Evolutionary conservation across 1,139 yeast genomes (phyloP), one percentile per base, ranked within the genome.

Genomic region (Geotrichum histeridarum): DNA sequence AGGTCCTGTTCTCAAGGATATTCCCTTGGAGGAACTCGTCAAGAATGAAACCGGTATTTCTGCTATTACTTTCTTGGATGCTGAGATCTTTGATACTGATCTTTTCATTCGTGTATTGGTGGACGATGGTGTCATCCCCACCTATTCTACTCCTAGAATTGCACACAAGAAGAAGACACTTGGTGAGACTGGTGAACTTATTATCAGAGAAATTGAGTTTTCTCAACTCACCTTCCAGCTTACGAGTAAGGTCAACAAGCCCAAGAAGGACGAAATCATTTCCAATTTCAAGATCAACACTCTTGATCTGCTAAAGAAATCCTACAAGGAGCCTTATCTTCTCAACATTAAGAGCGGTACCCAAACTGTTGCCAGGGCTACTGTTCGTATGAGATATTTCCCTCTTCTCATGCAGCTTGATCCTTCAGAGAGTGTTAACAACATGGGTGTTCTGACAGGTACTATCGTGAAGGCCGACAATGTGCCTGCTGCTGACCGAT

Each of bases 401-500:
- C 99, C 99, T 43, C 75, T 89, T 32, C 63, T 63, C 27, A 68
- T 79, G 48, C 75, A 76, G 35, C 72, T 93, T 51, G 95, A 95
- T 57, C 80, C 82, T 14, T 79, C 80, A 54, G 99, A 93, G 69
- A 76, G 86, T 49, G 79, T 83, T 59, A 79, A 84, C 52, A 87
- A 90, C 68, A 77, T 83, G 60, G 99, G 99, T 68, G 74, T 74
- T 38, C 72, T 91, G 60, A 76, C 77, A n/a, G 76, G 90, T 37
- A 80, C 78, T 38, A 77, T 87, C 11, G 62, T 83, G 48, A 77
- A 77, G 54, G 98, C 94, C 1, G 77, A 77, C n/a, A 80, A 80
- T 53, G 77, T 94, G 59, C 80, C 85, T 50, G 77, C 96, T 12
- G 94, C 93, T 27, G 99, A 93, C 70, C 76, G 88, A 35, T 84